Base-by-base conservation (phyloP, 2,329 filamentous ascomycete genomes). In the Onygenales sp. region DNA sequence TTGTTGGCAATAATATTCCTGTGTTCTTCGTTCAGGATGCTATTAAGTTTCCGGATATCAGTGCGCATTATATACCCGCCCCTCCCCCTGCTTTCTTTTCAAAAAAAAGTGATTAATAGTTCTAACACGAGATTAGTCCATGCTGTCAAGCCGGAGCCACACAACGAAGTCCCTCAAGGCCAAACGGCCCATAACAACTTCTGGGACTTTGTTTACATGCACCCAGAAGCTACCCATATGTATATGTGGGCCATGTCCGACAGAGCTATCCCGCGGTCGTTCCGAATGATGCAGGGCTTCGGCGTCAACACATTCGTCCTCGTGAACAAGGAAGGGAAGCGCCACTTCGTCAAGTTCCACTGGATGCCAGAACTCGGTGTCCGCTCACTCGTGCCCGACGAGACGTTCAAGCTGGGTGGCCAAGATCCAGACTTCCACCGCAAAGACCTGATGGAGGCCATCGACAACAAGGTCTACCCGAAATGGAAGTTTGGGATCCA, bases 401-500 rank as follows among this genome's bases (percentile, higher is more conserved):
- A 92, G 66, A 85, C 86, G 0, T 70, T 90, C 50, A 90, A 91
- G 72, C 72, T 91, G 1, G 77, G 74, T 9, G 86, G 86, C 0
- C 83, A 88, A 61, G 86, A 92, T 55, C 87, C 87, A 0, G 87
- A 93, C 56, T 92, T 89, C 72, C 87, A 92, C 60, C 81, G 87
- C 54, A 89, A 88, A 66, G 87, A 92, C 59, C 74, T 93, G 0
- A 78, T 77, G 62, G 82, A 87, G 55, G 87, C 87, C 5, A 92
- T 93, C 50, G 82, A 86, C 10, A 82, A 75, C 13, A 85, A 86
- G 6, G 76, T 77, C 0, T 90, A 77, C 61, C 87, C 87, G 7
- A 86, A 83, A 63, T 93, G 87, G 87, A 85, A 86, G 63, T 88
- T 93, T 55, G 87, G 86, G 43, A 83, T 94, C n/a, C 89, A 94